phyloP scores from a whole-genome alignment of 2,329 filamentous ascomycete genomes.

The Fusarium acutatum region DNA sequence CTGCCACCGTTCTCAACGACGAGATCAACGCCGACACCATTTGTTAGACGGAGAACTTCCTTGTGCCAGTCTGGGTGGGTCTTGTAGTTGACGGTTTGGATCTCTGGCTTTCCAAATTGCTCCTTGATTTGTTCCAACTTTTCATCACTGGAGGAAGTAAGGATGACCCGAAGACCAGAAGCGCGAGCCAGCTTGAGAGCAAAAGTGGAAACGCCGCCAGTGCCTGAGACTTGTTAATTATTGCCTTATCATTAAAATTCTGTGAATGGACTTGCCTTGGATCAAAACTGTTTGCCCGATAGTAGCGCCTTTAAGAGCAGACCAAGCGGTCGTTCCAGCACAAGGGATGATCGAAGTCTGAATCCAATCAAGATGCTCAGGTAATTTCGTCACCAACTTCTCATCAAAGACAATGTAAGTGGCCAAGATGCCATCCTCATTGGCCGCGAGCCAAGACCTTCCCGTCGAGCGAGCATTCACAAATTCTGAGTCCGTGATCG shows the following conservation, averaged over 20 bases:
- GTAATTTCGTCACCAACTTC: conserved; percentile 47
- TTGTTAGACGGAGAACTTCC: conserved; percentile 53
- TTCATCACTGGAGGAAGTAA: conserved; percentile 60
- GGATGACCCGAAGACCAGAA: conserved; percentile 59
- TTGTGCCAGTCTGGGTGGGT: conserved; percentile 56
- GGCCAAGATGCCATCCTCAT: conserved; percentile 55
- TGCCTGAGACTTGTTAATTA: conserved; percentile 41
- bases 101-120: conserved; percentile 51
- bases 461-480: conserved; percentile 48
- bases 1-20: conserved; percentile 56
- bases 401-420: conserved; percentile 54
- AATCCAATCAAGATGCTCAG: conserved; percentile 48
- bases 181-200: conserved; percentile 57
- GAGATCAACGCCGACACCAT: conserved; percentile 56
- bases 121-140: conserved; percentile 57
- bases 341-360: conserved; percentile 51
- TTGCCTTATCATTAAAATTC: not conserved
- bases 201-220: conserved; percentile 50
- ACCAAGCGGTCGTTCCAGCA: conserved; percentile 56
- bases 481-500: conserved; percentile 51
- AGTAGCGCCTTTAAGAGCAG: conserved; percentile 49
- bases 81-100: conserved; percentile 59
- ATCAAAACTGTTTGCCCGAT: conserved; percentile 54
- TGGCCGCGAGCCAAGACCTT: conserved; percentile 53
- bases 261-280: conserved; percentile 44